phyloP scores from a whole-genome alignment of 306 rosid species.

The Fragaria ananassa region DNA sequence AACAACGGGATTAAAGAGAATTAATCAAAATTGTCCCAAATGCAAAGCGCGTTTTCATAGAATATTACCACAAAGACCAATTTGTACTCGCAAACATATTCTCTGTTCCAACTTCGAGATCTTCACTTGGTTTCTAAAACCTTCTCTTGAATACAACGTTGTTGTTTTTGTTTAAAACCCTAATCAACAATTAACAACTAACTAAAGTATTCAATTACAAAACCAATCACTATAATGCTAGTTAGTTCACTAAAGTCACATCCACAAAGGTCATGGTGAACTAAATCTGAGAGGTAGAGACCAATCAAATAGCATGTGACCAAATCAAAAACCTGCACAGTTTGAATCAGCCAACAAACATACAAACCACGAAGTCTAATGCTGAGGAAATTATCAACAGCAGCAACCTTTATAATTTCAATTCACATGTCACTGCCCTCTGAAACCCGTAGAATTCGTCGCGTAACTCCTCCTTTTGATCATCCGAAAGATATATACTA shows the following conservation, averaged over 20 bases:
- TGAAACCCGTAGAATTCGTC: too few species aligned
- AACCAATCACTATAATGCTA: not conserved
- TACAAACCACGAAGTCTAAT: too few species aligned
- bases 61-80: not conserved
- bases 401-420: too few species aligned
- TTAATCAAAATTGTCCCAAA: not conserved
- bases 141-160: conserved; percentile 23
- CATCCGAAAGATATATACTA: too few species aligned
- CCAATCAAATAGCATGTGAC: too few species aligned
- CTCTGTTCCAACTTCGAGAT: conserved; percentile 16
- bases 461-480: too few species aligned
- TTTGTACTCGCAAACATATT: not conserved
- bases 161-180: conserved; percentile 11
- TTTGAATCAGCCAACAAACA: too few species aligned
- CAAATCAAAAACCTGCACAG: too few species aligned
- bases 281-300: not conserved
- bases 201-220: not conserved
- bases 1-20: not conserved
- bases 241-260: not conserved
- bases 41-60: not conserved
- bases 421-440: too few species aligned
- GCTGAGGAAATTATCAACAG: too few species aligned
- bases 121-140: not conserved
- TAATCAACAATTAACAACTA: not conserved
- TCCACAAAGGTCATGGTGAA: not conserved